Base-by-base conservation (phyloP, 345 rosid genomes). In the Linum tenue region DNA sequence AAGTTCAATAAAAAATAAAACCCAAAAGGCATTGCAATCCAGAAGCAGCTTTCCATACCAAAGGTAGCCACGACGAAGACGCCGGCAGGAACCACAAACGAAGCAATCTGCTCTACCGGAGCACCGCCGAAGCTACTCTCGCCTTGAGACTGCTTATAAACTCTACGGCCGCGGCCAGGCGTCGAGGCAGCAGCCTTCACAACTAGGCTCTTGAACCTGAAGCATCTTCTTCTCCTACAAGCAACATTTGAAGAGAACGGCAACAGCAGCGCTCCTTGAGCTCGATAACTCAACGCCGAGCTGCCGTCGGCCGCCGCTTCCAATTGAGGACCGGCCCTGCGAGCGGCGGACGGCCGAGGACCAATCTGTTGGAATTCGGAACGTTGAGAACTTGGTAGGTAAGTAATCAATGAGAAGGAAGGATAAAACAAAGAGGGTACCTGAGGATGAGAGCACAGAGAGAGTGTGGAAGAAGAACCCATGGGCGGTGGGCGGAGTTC, bases 111-210 rank as follows among this genome's bases (percentile, higher is more conserved):
- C 82, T 84, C 79, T 37, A 83, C 78, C 7, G 82, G 77, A 77
- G 80, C 80, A 56, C 53, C 77, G 63, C 78, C 58, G 31, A 77
- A 67, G 50, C 82, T 66, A 70, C 66, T 79, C 78, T 77, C 81
- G 16, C 81, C 73, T 72, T 83, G 91, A 50, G 94, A 82, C 84
- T 86, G 80, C 61, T 81, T 72, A 60, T 86, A 88, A 36, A 63
- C 85, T 66, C 79, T 82, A 68, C 91, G 86, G 37, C 77, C 73
- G 35, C 75, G 5, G 70, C 39, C 15, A 55, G 17, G 37, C 73
- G 76, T 69, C 75, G 80, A 39, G 42, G 79, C 72, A 10, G 86
- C 80, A 2, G 86, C 86, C 63, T 56, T 74, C 4, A 87, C 85
- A 62, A 71, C 83, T 51, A 83, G 79, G 66, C 79, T 62, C 65